phyloP scores from a whole-genome alignment of 1,139 yeast species.

The Magnusiomyces paraingens region DNA sequence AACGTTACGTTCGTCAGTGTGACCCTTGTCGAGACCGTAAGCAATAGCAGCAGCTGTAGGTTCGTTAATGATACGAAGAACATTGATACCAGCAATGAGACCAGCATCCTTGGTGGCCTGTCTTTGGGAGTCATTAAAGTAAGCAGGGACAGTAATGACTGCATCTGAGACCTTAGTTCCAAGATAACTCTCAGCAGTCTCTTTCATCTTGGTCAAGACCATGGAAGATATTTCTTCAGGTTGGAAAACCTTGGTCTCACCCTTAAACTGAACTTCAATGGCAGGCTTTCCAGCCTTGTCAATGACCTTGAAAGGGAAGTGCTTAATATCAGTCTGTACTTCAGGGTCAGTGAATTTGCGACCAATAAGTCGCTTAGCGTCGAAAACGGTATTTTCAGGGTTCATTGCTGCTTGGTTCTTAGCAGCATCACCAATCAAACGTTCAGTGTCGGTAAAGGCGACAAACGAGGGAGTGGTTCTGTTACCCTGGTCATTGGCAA shows the following conservation, averaged over 20 bases:
- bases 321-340: conserved; percentile 88
- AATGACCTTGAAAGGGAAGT: conserved; percentile 93
- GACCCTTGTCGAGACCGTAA: conserved; percentile 92
- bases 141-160: conserved; percentile 92
- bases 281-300: conserved; percentile 45
- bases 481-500: conserved; percentile 98
- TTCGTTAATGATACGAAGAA: conserved; percentile 89
- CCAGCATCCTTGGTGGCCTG: conserved; percentile 98
- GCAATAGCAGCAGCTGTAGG: conserved; percentile 98
- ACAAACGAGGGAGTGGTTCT: conserved; percentile 97
- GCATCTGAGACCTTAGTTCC: conserved; percentile 84
- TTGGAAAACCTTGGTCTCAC: conserved; percentile 86
- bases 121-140: conserved; percentile 93
- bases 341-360: conserved; percentile 83
- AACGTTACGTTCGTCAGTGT: conserved; percentile 78
- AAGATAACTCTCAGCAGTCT: conserved; percentile 87
- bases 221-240: conserved; percentile 95
- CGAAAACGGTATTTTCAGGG: conserved; percentile 93
- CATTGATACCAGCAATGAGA: conserved; percentile 92
- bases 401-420: conserved; percentile 97
- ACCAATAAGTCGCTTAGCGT: conserved; percentile 95
- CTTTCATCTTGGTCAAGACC: conserved; percentile 93
- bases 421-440: conserved; percentile 98
- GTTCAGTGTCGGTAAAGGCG: conserved; percentile 92
- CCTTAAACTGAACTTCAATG: conserved; percentile 69